Base-by-base conservation (phyloP, 495 filamentous ascomycete genomes). In the Cercophora samala region DNA sequence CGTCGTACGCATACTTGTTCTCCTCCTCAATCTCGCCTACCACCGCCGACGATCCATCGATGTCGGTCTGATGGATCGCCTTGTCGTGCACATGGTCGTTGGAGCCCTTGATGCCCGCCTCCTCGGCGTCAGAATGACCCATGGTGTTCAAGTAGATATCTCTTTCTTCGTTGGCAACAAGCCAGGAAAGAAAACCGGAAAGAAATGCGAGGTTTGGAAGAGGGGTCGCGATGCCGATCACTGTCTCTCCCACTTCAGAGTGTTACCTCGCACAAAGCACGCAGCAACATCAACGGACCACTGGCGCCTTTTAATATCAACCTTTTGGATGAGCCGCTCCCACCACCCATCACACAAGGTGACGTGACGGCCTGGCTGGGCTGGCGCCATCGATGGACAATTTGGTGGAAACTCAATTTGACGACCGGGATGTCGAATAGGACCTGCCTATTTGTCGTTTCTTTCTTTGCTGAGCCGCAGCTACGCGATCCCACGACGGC, bases 1-100 rank as follows among this genome's bases (percentile, higher is more conserved):
- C 81, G 23, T 76, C 74, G 65, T 79, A 83, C n/a, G 74, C 75
- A 55, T 81, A 85, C 52, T 78, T 80, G 66, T 84, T 71, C 29
- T 68, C 70, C 51, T 72, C 63, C 64, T 72, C 51, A 29, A 76
- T 9, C 59, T 74, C 74, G 60, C 74, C 72, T 63, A 69, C 66
- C 37, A 54, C 54, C 5, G 62, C 66, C 2, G 19, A 37, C 3
- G 56, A 62, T 23, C 17, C 56, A 46, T 68, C 65, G 29, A 63
- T 55, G 19, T 72, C 63, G 58, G 42, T 54, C 9, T 55, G 9
- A 4, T 58, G 56, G 4, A 32, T 42, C 0, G 56, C 1, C 21
- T 68, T 66, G 29, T 65, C 64, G 19, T 62, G 51, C 17, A 59
- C 62, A 55, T 66, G 61, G 64, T 66, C 62, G 54, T 66, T 62